A percentile compares a stretch with the other conserved stretches of the same genome.
phyloP scores from a whole-genome alignment of 768 basidiomycete species.

The Macrocybe gigantea region DNA sequence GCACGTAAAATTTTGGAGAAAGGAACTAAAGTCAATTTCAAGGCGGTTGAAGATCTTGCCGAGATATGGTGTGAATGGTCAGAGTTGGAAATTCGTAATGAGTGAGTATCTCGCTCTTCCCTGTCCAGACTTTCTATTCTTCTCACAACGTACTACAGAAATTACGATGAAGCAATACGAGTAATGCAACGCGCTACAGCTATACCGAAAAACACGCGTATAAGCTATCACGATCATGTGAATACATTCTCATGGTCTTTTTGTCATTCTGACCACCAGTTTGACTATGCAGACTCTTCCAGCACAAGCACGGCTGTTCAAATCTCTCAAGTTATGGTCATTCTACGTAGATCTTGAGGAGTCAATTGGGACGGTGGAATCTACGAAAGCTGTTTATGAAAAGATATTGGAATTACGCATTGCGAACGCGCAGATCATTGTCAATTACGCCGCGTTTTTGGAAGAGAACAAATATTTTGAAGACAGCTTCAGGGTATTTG shows the following conservation, averaged over 20 bases:
- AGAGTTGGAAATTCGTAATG: conserved; percentile 94
- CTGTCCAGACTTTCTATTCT: neutral
- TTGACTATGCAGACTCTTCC: conserved; percentile 54
- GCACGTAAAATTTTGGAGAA: conserved; percentile 93
- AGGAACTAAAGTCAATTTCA: conserved; percentile 87
- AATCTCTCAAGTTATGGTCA: conserved; percentile 97
- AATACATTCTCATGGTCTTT: conserved; percentile 8
- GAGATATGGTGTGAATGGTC: conserved; percentile 99
- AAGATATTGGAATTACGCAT: conserved; percentile 95
- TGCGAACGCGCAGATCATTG: conserved; percentile 95
- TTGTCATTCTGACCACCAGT: neutral
- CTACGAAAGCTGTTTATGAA: conserved; percentile 90
- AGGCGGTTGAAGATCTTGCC: conserved; percentile 93
- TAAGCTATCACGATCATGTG: conserved; percentile 96
- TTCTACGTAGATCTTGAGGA: conserved; percentile 98
- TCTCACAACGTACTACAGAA: conserved; percentile 41
- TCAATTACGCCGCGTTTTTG: conserved; percentile 95
- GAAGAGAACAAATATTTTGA: conserved; percentile 99
- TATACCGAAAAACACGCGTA: conserved; percentile 82
- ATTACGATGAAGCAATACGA: conserved; percentile 91
- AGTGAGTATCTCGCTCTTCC: conserved; percentile 48
- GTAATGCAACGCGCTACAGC: conserved; percentile 97
- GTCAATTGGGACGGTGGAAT: conserved; percentile 90
- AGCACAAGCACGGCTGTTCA: conserved; percentile 89
- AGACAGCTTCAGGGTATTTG: conserved; percentile 87